Evolutionary conservation across 1,284 basidiomycete genomes (phyloP), one percentile per base, ranked within the genome.

Genomic region (Leccinum subrobustum): DNA sequence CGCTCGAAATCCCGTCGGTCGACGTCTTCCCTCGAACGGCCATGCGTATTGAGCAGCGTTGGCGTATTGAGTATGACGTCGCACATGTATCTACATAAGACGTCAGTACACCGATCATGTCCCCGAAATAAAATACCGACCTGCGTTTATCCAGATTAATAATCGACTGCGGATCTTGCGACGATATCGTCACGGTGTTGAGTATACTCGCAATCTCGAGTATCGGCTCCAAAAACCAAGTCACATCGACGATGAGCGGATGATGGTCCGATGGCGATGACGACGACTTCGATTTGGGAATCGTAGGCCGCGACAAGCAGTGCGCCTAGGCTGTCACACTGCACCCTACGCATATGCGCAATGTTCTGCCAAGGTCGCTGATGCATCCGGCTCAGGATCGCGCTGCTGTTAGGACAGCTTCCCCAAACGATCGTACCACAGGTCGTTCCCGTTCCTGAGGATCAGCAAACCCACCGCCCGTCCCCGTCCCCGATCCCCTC

Each of bases 71-170:
- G 75, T 57, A 91, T 81, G 18, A 93, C 75, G 62, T 84, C 82
- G 70, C 81, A 84, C 25, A 92, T 73, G 63, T 89, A 83, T 66
- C 90, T 91, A 56, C 35, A 64, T 0, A 62, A 58, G 25, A 52
- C 27, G 57, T 65, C 47, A 65, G 59, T 51, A 47, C n/a, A 39
- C 33, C 6, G 29, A 16, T 23, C 16, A 57, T 50, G 39, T 63
- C 50, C 63, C 50, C 39, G 48, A 51, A 9, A 3, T 5, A 20
- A 35, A 25, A 66, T 78, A 3, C 70, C 63, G 64, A 91, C 90
- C 91, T 83, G 64, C 91, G 83, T 70, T 93, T 93, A 65, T 92
- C 88, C 65, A 92, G 85, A 68, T 92, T 92, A 56, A 93, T 81
- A 42, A 92, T 80, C 42, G 76, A 82, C 39, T 82, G 79, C 23